phyloP scores from a whole-genome alignment of 2,329 filamentous ascomycete species.

The Pseudomassariella vexata region DNA sequence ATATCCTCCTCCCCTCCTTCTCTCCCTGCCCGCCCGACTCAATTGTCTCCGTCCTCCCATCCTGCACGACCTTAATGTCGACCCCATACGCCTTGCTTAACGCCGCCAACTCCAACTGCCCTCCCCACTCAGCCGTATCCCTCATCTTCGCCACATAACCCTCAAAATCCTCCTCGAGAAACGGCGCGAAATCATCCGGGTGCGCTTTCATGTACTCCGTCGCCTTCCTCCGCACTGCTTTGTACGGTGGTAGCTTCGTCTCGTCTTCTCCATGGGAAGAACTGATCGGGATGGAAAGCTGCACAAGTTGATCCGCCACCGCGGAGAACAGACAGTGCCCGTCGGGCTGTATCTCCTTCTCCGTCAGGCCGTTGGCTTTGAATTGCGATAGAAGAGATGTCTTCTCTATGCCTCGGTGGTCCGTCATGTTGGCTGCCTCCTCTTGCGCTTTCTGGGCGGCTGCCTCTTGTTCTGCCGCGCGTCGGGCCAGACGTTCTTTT shows the following conservation, averaged over 20 bases:
- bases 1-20: conserved; percentile 56
- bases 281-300: conserved; percentile 39
- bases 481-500: conserved; percentile 83
- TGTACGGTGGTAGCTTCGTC: conserved; percentile 47
- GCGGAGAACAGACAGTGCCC: conserved; percentile 95
- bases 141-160: conserved; percentile 70
- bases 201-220: conserved; percentile 72
- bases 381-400: conserved; percentile 66
- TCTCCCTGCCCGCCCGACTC: conserved; percentile 39
- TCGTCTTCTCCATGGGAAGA: conserved; percentile 14
- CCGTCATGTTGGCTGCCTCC: conserved; percentile 70
- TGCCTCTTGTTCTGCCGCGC: conserved; percentile 78
- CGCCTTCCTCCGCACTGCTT: conserved; percentile 61
- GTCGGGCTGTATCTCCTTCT: conserved; percentile 80
- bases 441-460: conserved; percentile 60
- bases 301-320: conserved; percentile 73
- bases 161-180: conserved; percentile 75
- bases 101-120: conserved; percentile 82
- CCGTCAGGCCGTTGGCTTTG: conserved; percentile 54
- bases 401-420: conserved; percentile 66
- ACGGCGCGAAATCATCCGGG: conserved; percentile 76
- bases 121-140: conserved; percentile 93
- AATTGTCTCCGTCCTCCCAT: conserved; percentile 75
- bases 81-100: conserved; percentile 76
- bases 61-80: conserved; percentile 79